Evolutionary conservation across 208 protist genomes (phyloP).

Genomic region (Leishmania major): DNA sequence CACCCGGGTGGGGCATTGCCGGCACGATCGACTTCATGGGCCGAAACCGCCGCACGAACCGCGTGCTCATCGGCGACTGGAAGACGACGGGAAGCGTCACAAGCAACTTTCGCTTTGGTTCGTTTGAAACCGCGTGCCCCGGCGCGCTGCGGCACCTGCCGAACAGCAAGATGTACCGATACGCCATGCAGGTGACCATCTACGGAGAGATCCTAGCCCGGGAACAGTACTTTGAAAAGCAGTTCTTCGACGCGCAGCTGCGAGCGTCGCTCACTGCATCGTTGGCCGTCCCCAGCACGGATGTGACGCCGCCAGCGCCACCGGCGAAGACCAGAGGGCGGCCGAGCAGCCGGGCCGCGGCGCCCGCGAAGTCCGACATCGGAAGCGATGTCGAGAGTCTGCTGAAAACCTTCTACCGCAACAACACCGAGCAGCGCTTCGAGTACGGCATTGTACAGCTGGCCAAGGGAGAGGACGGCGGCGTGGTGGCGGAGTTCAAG

Average conservation of each 20-base stretch:
- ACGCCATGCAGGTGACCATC: conserved; percentile 83
- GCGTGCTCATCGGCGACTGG: conserved; percentile 87
- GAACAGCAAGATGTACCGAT: conserved; percentile 84
- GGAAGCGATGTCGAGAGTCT: conserved; percentile 2
- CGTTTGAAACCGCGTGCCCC: conserved; percentile 67
- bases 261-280: conserved; percentile 19
- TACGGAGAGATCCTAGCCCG: conserved; percentile 78
- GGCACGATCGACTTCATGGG: conserved; percentile 86
- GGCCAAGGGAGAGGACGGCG: conserved; percentile 66
- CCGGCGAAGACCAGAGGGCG: neutral
- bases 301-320: neutral
- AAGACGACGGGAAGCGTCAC: conserved; percentile 81
- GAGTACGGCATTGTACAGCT: conserved; percentile 88
- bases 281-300: neutral
- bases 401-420: conserved; percentile 25
- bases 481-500: conserved; percentile 69
- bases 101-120: conserved; percentile 83
- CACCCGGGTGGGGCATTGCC: conserved; percentile 63
- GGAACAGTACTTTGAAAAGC: conserved; percentile 67
- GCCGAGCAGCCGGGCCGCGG: neutral
- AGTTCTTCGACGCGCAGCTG: conserved; percentile 65
- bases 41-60: conserved; percentile 54
- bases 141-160: conserved; percentile 81
- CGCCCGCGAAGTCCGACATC: neutral
- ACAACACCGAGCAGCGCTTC: conserved; percentile 31